Conservation (phyloP, 306 rosid species). For the Albizia julibrissin region DNA sequence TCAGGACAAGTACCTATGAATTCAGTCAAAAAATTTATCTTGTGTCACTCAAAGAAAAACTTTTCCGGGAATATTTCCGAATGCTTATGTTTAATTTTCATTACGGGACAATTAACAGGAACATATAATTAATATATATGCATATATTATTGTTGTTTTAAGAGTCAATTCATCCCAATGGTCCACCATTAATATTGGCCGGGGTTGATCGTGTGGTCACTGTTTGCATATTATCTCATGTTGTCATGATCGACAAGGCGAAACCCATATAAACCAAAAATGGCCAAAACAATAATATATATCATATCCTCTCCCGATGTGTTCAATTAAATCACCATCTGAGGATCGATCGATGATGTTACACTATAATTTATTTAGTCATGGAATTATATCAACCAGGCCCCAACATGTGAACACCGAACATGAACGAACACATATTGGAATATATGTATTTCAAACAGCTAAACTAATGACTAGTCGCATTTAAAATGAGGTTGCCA, state of each 20-base stretch:
- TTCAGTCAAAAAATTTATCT: not conserved
- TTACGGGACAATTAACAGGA: no score
- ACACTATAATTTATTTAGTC: not conserved
- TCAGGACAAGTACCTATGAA: not conserved
- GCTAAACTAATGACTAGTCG: not conserved
- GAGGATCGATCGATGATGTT: not conserved
- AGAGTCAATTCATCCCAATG: not conserved
- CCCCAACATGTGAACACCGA: not conserved
- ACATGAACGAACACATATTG: not conserved
- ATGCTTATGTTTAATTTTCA: no score
- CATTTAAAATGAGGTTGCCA: not conserved
- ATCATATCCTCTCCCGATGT: not conserved
- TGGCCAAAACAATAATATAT: not conserved
- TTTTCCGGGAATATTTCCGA: no score
- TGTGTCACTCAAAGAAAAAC: not conserved
- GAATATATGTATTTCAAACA: not conserved
- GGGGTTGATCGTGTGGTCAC: not conserved
- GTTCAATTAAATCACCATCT: not conserved
- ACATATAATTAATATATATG: no score
- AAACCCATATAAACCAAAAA: not conserved
- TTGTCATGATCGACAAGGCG: not conserved
- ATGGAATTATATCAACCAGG: not conserved
- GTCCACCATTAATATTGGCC: not conserved
- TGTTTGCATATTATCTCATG: not conserved
- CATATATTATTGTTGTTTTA: no score